Conservation (phyloP, 208 protist species). For the Naegleria fowleri region DNA sequence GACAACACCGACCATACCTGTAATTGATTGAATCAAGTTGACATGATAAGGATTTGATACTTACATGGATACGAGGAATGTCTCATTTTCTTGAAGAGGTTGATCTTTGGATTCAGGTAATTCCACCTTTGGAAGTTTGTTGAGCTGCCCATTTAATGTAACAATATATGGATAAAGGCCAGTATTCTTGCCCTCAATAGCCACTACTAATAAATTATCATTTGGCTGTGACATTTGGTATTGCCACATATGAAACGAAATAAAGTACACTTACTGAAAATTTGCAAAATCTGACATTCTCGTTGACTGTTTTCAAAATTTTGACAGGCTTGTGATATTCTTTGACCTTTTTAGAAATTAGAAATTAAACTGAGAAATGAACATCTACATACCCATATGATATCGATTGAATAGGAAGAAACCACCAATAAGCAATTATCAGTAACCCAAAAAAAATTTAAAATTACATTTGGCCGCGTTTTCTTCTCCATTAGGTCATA, state of each 20-base stretch:
- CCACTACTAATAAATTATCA: background rate
- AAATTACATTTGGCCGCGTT: background rate
- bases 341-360: background rate
- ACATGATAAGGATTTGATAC: background rate
- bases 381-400: background rate
- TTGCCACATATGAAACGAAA: background rate
- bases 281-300: background rate
- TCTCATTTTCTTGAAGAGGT: background rate
- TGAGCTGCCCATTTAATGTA: background rate
- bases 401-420: background rate
- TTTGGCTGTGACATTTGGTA: background rate
- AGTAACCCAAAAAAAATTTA: background rate
- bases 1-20: background rate
- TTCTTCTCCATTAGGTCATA: background rate
- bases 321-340: background rate
- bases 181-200: background rate
- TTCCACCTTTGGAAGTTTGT: background rate
- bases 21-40: background rate
- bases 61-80: background rate
- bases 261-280: background rate
- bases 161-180: background rate
- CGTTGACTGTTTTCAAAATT: background rate
- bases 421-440: background rate
- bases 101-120: background rate
- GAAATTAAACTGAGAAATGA: background rate